Evolutionary conservation across 2,329 filamentous ascomycete genomes (phyloP), one percentile per base, ranked within the genome.

Genomic region (Xylariaceae sp.): DNA sequence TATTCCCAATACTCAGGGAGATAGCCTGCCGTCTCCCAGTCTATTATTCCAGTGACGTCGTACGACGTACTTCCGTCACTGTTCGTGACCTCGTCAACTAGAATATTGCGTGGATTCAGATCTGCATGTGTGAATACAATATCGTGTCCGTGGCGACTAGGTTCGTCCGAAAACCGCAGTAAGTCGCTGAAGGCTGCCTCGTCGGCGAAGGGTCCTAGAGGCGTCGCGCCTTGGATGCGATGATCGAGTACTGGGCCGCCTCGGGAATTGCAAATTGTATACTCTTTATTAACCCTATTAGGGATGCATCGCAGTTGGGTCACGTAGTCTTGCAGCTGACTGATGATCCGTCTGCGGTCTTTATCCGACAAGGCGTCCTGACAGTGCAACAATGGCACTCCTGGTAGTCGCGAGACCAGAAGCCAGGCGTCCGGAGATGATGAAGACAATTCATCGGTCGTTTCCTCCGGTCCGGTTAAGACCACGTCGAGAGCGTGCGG

Each of bases 51-150:
- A 5, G 52, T 59, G 15, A 66, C 55, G 12, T 32, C 45, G 62
- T 61, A 65, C 38, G 49, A 52, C 10, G 50, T 58, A 39, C 47
- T 58, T 32, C 61, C 60, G 45, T 65, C 62, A 2, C 2, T 42
- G 11, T 53, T 45, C 1, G 30, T 36, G 14, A 54, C 42, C 32
- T 46, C 44, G 14, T 61, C 57, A 14, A 70, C 57, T 14, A 68
- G 44, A 18, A 70, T 68, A 40, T 69, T 70, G 6, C 62, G 56
- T 2, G 62, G 54, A 39, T 66, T 67, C 6, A 70, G 57, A 42
- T 68, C 65, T 1, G 62, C 64, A 45, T 50, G 65, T 4, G 66
- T 66, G 27, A 69, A 69, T 6, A 66, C 53, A 14, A 65, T 62
- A 18, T 51, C 48, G 45, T 68, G 62, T 11, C 61, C 60, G 2